Percentiles rank a stretch among this genome's conserved stretches.
Conservation (phyloP, 1,284 basidiomycete species). For the Thelephora terrestris region DNA sequence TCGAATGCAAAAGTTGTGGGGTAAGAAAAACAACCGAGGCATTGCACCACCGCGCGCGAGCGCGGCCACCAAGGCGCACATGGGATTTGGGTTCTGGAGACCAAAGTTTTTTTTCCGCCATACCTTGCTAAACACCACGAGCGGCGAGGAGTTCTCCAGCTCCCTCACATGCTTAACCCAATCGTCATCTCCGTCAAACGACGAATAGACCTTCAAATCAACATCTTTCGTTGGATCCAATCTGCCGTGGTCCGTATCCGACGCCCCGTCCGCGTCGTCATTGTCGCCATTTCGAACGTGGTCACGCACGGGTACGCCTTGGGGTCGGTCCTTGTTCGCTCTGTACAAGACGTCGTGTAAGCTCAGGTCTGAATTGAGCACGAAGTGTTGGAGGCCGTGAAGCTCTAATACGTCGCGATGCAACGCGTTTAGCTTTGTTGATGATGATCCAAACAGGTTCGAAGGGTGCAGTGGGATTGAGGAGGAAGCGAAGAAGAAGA, state of each 20-base stretch:
- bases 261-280: slow-evolving; percentile 28
- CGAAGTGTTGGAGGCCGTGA: slow-evolving; percentile 54
- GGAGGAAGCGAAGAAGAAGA: background rate
- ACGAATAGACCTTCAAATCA: slow-evolving; percentile 41
- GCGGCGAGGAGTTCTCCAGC: slow-evolving; percentile 44
- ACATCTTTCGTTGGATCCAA: slow-evolving; percentile 35
- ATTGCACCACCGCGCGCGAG: no score
- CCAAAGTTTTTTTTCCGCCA: slow-evolving; percentile 7
- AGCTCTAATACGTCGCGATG: slow-evolving; percentile 33
- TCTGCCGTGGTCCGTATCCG: slow-evolving; percentile 15
- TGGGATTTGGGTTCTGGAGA: background rate
- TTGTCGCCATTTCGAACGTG: no score
- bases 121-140: slow-evolving; percentile 78
- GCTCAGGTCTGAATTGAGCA: slow-evolving; percentile 15
- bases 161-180: slow-evolving; percentile 38
- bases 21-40: no score
- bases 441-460: no score
- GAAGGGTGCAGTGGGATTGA: background rate
- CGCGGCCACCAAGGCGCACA: background rate
- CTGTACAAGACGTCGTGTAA: slow-evolving; percentile 17
- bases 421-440: no score
- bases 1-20: no score
- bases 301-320: slow-evolving; percentile 11
- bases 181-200: slow-evolving; percentile 24
- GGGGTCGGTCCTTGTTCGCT: slow-evolving; percentile 31